Evolutionary conservation across 805 yeast genomes (phyloP).

Genomic region (Ogataea saltuana): DNA sequence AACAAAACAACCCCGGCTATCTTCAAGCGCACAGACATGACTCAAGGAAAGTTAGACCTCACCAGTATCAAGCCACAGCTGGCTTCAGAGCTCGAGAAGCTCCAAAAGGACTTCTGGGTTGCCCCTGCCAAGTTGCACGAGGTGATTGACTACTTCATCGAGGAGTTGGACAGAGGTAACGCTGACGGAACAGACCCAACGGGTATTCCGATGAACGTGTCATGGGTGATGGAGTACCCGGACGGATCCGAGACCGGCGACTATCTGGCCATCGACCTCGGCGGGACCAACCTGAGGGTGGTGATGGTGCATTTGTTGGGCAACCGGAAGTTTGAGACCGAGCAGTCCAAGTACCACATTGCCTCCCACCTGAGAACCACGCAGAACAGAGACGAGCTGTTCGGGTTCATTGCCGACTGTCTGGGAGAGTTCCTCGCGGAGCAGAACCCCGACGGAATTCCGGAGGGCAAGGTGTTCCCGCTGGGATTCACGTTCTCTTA

Average conservation of each 20-base stretch:
- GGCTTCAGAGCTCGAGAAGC: constrained; percentile 36
- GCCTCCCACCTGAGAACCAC: constrained; percentile 83
- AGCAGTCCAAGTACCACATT: constrained; percentile 84
- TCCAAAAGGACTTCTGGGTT: constrained; percentile 45
- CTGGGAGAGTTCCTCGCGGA: constrained; percentile 70
- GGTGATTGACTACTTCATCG: constrained; percentile 50
- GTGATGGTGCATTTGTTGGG: constrained; percentile 61
- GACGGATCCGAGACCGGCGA: constrained; percentile 60
- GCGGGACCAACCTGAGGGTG: constrained; percentile 63
- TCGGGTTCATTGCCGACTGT: constrained; percentile 86
- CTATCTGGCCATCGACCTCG: constrained; percentile 59
- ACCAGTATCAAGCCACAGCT: constrained; percentile 24
- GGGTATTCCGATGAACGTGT: constrained; percentile 62
- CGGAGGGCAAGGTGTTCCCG: constrained; percentile 56
- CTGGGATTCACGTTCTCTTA: constrained; percentile 96
- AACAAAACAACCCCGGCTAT: not conserved
- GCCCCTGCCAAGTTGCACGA: constrained; percentile 42
- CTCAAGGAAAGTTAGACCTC: not conserved
- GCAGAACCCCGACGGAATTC: constrained; percentile 68
- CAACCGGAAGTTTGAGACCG: constrained; percentile 78
- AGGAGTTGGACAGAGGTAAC: constrained; percentile 55
- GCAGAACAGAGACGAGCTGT: constrained; percentile 67
- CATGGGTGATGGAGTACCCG: constrained; percentile 62
- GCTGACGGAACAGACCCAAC: constrained; percentile 45
- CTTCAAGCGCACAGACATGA: constrained; percentile 4